phyloP scores from a whole-genome alignment of 495 filamentous ascomycete species.

The Penicillium soppii region DNA sequence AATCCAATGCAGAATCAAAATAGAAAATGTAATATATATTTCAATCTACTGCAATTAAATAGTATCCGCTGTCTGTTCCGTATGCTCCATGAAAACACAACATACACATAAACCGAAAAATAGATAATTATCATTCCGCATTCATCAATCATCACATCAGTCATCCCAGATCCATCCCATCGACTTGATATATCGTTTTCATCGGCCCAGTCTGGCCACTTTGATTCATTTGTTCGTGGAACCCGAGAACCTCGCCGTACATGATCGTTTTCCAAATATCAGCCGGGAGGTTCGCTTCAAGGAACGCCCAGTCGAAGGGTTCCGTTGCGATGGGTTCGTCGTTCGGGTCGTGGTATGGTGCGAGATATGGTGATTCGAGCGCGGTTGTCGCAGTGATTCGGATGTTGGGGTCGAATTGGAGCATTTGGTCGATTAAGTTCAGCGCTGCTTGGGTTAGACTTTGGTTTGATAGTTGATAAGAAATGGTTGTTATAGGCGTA shows the following conservation, averaged over 20 bases:
- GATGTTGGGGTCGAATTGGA: slow-evolving; percentile 91
- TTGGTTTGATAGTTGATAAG: not conserved
- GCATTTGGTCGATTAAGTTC: slow-evolving; percentile 88
- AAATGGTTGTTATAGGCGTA: slow-evolving; percentile 37
- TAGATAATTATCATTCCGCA: not conserved
- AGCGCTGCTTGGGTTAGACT: slow-evolving; percentile 58
- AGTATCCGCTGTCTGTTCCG: too few relatives aligned
- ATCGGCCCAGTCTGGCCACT: not conserved
- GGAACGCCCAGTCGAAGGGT: slow-evolving; percentile 98
- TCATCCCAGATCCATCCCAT: slow-evolving; percentile 19
- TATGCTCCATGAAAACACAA: too few relatives aligned
- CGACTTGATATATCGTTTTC: not conserved
- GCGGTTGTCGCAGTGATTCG: slow-evolving; percentile 78
- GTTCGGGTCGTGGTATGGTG: slow-evolving; percentile 92
- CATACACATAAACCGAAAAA: not conserved
- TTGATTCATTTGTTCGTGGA: slow-evolving; percentile 61
- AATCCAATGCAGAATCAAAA: too few relatives aligned
- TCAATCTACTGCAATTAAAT: too few relatives aligned
- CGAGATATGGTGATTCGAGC: slow-evolving; percentile 83
- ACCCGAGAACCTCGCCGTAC: slow-evolving; percentile 98
- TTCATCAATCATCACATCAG: not conserved
- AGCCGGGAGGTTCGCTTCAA: slow-evolving; percentile 91
- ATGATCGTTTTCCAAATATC: slow-evolving; percentile 99
- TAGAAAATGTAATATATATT: too few relatives aligned
- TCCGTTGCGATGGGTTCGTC: slow-evolving; percentile 93